Evolutionary conservation across 2,329 filamentous ascomycete species (phyloP).

Genomic region (Furcasterigmium sp.): DNA sequence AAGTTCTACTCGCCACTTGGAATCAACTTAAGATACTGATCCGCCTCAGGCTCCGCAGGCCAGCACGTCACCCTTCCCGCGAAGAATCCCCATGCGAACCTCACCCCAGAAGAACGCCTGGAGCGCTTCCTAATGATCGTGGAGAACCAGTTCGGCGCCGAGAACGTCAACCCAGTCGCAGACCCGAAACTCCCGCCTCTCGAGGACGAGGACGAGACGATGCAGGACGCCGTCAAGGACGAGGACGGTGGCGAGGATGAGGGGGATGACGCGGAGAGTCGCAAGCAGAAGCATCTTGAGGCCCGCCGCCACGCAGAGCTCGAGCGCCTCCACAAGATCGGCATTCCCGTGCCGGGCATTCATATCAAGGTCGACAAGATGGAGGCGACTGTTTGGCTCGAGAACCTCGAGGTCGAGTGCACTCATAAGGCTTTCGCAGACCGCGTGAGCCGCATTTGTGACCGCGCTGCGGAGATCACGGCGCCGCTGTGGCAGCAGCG

Average conservation of each 20-base stretch:
- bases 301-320: conserved; percentile 63
- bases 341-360: conserved; percentile 86
- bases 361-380: conserved; percentile 85
- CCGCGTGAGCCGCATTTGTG: conserved; percentile 81
- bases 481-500: conserved; percentile 58
- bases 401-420: conserved; percentile 87
- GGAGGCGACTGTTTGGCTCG: conserved; percentile 84
- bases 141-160: conserved; percentile 88
- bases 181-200: conserved; percentile 49
- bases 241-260: conserved; percentile 14
- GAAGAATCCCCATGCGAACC: conserved; percentile 67
- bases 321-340: conserved; percentile 71
- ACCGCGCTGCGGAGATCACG: conserved; percentile 82
- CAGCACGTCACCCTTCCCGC: conserved; percentile 26
- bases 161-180: conserved; percentile 74
- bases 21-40: conserved; percentile 1
- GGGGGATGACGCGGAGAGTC: conserved; percentile 24
- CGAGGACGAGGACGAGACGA: conserved; percentile 21
- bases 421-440: conserved; percentile 72
- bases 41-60: conserved; percentile 49
- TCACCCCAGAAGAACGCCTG: conserved; percentile 71
- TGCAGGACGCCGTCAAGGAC: conserved; percentile 28
- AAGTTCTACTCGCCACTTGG: conserved; percentile 47
- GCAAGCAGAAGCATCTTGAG: conserved; percentile 33
- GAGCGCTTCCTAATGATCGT: conserved; percentile 90